phyloP scores from a whole-genome alignment of 768 basidiomycete genomes.

The Lactifluus volemus region DNA sequence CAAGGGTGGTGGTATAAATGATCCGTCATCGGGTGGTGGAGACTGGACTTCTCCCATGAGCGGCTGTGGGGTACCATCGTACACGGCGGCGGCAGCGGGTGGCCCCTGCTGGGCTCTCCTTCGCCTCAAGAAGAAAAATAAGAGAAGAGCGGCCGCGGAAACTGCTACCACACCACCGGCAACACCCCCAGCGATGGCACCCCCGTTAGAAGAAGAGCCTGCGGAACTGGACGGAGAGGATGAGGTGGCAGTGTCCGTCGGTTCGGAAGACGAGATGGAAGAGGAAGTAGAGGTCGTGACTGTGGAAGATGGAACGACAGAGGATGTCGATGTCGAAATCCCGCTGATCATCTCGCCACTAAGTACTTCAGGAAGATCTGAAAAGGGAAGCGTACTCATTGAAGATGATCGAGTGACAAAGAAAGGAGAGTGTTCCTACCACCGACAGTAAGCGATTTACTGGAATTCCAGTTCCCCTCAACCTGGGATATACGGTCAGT shows the following conservation, averaged over 20 bases:
- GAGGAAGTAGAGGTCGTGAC: background rate
- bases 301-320: background rate
- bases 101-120: background rate
- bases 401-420: background rate
- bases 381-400: too few species aligned
- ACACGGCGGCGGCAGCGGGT: background rate
- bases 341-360: background rate
- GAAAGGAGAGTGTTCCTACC: background rate
- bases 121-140: background rate
- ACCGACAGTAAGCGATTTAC: background rate
- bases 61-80: background rate
- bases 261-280: background rate
- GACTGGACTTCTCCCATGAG: background rate
- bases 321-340: too few species aligned
- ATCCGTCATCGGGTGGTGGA: too few species aligned
- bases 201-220: background rate
- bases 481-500: background rate
- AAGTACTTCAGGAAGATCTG: background rate
- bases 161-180: background rate
- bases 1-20: background rate
- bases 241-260: background rate
- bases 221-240: background rate
- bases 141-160: background rate
- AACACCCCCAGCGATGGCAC: constrained; percentile 1
- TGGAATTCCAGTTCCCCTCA: background rate